Percentiles rank a stretch among this genome's conserved stretches.
These are phyloP conservation scores for Tolypocladium amazonense DNA, from an alignment of 2,329 filamentous ascomycete genomes.

Conservation along the genomic window DNA sequence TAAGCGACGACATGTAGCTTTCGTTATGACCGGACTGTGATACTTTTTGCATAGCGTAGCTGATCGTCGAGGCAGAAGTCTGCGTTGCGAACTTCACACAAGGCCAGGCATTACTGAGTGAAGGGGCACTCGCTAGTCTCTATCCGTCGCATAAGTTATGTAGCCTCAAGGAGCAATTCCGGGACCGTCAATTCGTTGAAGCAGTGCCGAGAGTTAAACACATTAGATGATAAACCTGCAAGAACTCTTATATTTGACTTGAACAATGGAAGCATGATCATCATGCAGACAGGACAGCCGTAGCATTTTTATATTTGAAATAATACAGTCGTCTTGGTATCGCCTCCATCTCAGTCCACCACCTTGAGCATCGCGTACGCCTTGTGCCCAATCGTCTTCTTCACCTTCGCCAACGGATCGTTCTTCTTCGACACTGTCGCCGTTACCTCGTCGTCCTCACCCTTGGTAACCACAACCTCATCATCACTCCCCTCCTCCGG, in stretches of 20 bases:
- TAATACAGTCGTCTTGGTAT: background rate
- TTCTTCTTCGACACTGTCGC: slow-evolving; percentile 25
- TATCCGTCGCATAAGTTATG: no score
- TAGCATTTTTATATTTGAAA: background rate
- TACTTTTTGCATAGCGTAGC: no score
- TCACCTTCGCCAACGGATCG: slow-evolving; percentile 32
- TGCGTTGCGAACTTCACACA: no score
- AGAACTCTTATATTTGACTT: background rate
- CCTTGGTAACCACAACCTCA: slow-evolving; percentile 20
- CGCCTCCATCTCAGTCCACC: slow-evolving; percentile 29
- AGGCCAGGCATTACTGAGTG: no score
- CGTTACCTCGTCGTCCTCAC: slow-evolving; percentile 12
- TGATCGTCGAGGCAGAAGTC: no score
- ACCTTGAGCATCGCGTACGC: slow-evolving; percentile 46
- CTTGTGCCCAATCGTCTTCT: slow-evolving; percentile 40
- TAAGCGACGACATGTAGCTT: no score
- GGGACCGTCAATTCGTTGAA: no score
- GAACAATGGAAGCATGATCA: background rate
- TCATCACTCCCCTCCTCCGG: slow-evolving; percentile 24
- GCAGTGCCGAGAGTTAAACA: no score
- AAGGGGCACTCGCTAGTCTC: no score
- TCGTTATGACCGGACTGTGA: no score
- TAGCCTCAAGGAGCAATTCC: no score
- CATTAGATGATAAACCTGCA: no score
- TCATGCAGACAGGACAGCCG: background rate